These are phyloP conservation scores for Ophiocordyceps polyrhachis-furcata DNA, from an alignment of 2,329 filamentous ascomycete genomes.

Conservation along the genomic window DNA sequence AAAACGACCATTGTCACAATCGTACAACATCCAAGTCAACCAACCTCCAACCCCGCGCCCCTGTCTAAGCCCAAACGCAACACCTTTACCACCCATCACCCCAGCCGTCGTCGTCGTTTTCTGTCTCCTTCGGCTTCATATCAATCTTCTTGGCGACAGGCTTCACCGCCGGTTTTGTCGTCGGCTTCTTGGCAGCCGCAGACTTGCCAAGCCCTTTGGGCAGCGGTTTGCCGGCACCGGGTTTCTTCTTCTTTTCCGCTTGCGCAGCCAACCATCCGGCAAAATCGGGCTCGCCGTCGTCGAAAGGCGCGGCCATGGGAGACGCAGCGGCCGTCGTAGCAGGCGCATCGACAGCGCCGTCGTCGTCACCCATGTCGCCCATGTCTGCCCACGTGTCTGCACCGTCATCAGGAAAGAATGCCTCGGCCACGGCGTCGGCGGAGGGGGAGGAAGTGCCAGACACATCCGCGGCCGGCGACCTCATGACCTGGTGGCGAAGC, in stretches of 20 bases:
- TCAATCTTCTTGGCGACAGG: conserved; percentile 47
- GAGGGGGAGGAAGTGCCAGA: conserved; percentile 30
- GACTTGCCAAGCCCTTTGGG: conserved; percentile 70
- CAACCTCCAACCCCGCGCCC: neutral
- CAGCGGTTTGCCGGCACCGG: conserved; percentile 38
- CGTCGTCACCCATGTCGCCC: conserved; percentile 40
- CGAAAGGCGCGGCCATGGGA: conserved; percentile 36
- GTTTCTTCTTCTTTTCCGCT: conserved; percentile 56
- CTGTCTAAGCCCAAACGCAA: neutral
- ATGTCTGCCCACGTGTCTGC: conserved; percentile 62
- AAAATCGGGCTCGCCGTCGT: conserved; percentile 87
- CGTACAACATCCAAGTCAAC: neutral
- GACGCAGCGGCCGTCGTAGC: conserved; percentile 9
- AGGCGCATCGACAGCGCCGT: conserved; percentile 19
- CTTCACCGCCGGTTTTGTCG: conserved; percentile 23
- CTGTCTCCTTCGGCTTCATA: conserved; percentile 41
- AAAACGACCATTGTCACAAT: neutral
- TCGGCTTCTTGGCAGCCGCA: conserved; percentile 20
- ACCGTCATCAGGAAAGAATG: conserved; percentile 40
- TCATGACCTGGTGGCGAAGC: conserved; percentile 41
- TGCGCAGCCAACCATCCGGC: conserved; percentile 88
- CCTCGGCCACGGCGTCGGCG: conserved; percentile 23
- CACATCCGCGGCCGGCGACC: conserved; percentile 22
- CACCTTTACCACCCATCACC: conserved; percentile 41
- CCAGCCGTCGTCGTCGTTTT: conserved; percentile 44